Percentiles rank a stretch among this genome's conserved stretches.
Conservation (phyloP, 768 basidiomycete genomes). For the Termitomyces sp. region DNA sequence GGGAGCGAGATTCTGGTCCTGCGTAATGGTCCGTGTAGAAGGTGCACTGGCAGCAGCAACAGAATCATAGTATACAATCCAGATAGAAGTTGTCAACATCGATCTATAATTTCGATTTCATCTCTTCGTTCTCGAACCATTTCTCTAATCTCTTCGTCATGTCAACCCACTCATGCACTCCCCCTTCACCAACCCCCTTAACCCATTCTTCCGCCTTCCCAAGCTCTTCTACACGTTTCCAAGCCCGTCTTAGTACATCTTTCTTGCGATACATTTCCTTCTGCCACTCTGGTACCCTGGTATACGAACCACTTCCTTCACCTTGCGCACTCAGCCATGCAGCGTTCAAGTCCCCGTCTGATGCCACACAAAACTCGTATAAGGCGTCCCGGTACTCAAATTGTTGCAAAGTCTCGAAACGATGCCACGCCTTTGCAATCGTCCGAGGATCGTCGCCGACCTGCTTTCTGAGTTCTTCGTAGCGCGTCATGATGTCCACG, state of each 20-base stretch:
- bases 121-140: slow-evolving; percentile 26
- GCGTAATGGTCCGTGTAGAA: background rate
- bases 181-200: slow-evolving; percentile 57
- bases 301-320: slow-evolving; percentile 7
- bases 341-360: slow-evolving; percentile 2
- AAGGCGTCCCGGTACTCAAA: slow-evolving; percentile 69
- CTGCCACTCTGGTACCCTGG: slow-evolving; percentile 53
- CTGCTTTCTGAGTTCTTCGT: slow-evolving; percentile 37
- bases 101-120: slow-evolving; percentile 8
- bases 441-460: slow-evolving; percentile 31
- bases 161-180: slow-evolving; percentile 60
- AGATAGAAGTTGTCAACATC: background rate
- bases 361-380: slow-evolving; percentile 41
- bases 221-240: slow-evolving; percentile 54
- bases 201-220: slow-evolving; percentile 64
- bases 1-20: background rate
- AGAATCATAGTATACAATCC: background rate
- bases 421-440: slow-evolving; percentile 59
- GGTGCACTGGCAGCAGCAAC: background rate
- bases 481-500: slow-evolving; percentile 47
- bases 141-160: slow-evolving; percentile 33
- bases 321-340: slow-evolving; percentile 6
- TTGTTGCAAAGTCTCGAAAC: slow-evolving; percentile 50
- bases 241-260: slow-evolving; percentile 46
- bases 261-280: slow-evolving; percentile 52